These are phyloP conservation scores for Candida sojae DNA, from an alignment of 1,139 yeast species.

Conservation along the genomic window DNA sequence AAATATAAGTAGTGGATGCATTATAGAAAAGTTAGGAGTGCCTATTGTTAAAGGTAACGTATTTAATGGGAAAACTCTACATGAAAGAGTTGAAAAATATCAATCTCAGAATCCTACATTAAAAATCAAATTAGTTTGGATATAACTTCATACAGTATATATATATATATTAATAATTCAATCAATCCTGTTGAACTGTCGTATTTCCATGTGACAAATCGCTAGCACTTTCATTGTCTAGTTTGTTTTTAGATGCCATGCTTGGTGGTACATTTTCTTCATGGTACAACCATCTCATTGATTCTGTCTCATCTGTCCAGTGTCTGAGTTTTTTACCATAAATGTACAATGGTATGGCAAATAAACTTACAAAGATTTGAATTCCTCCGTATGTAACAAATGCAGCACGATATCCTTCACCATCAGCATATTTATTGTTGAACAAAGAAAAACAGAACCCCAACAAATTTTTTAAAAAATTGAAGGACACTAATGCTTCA, in stretches of 20 bases:
- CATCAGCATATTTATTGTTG: slow-evolving; percentile 47
- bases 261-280: slow-evolving; percentile 21
- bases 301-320: slow-evolving; percentile 50
- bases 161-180: not conserved
- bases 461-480: slow-evolving; percentile 53
- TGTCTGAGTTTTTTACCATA: slow-evolving; percentile 55
- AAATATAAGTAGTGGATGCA: slow-evolving; percentile 74
- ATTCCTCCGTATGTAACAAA: slow-evolving; percentile 57
- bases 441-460: slow-evolving; percentile 62
- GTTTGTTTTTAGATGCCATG: slow-evolving; percentile 6
- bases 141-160: not conserved
- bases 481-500: slow-evolving; percentile 59
- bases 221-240: slow-evolving; percentile 1
- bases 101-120: slow-evolving; percentile 11
- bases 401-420: slow-evolving; percentile 46
- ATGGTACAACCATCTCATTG: slow-evolving; percentile 35
- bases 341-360: slow-evolving; percentile 55
- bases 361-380: slow-evolving; percentile 49
- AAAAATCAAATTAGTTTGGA: slow-evolving; percentile 7
- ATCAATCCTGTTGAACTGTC: not conserved
- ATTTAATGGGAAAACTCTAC: slow-evolving; percentile 58
- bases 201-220: not conserved
- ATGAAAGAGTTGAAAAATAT: slow-evolving; percentile 32
- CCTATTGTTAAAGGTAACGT: slow-evolving; percentile 40
- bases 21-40: slow-evolving; percentile 76